phyloP scores from a whole-genome alignment of 306 rosid genomes.

The Rubus idaeus region DNA sequence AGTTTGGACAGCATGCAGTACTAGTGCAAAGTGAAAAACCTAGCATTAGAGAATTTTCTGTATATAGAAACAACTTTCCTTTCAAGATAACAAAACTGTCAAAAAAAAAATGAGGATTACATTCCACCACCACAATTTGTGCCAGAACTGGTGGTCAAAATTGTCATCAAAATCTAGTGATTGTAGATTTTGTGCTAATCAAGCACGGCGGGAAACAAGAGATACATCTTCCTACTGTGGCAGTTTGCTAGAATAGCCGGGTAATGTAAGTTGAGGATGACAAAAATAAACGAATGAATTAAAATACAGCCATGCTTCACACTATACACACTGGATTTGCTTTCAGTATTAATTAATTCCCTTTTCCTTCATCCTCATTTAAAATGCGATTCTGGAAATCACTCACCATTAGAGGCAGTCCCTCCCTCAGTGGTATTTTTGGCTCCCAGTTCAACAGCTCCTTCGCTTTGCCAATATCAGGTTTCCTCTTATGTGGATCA shows the following conservation, averaged over 20 bases:
- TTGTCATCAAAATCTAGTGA: slow-evolving; percentile 32
- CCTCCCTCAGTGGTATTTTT: slow-evolving; percentile 75
- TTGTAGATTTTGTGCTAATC: slow-evolving; percentile 21
- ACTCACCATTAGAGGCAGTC: slow-evolving; percentile 91
- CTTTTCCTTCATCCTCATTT: slow-evolving; percentile 92
- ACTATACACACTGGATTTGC: slow-evolving; percentile 41
- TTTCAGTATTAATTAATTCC: slow-evolving; percentile 41
- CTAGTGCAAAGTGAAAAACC: background rate
- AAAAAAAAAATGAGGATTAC: background rate
- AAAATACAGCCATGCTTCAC: slow-evolving; percentile 33
- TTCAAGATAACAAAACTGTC: background rate
- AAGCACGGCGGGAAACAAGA: slow-evolving; percentile 26
- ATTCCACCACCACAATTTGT: slow-evolving; percentile 24
- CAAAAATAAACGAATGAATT: slow-evolving; percentile 27
- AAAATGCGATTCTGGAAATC: slow-evolving; percentile 94
- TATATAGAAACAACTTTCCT: background rate
- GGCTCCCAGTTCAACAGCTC: slow-evolving; percentile 95
- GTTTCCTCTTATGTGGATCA: slow-evolving; percentile 99
- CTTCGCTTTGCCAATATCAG: slow-evolving; percentile 94
- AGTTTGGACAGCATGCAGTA: background rate
- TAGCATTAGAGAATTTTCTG: background rate
- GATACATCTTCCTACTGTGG: slow-evolving; percentile 34
- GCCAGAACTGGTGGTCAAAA: slow-evolving; percentile 26
- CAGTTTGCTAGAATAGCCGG: slow-evolving; percentile 33
- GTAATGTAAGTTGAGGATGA: slow-evolving; percentile 26